Conservation (phyloP, 1,139 yeast species). For the Hansenula lynferdii region DNA sequence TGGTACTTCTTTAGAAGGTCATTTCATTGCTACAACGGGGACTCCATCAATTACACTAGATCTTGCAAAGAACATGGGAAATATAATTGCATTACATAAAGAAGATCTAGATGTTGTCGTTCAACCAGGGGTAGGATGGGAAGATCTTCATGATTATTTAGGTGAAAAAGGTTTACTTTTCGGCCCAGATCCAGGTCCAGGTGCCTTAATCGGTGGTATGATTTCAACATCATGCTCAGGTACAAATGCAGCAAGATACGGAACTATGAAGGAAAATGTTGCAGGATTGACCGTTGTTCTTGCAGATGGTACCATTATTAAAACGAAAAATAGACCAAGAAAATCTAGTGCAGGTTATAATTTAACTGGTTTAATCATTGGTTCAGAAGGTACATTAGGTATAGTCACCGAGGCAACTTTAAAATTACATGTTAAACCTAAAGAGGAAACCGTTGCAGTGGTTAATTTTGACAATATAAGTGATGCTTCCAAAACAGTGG, state of each 20-base stretch:
- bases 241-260: conserved; percentile 40
- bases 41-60: conserved; percentile 47
- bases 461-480: conserved; percentile 51
- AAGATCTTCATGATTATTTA: conserved; percentile 55
- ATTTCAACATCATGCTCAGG: conserved; percentile 41
- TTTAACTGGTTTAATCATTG: conserved; percentile 56
- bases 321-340: conserved; percentile 63
- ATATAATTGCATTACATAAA: conserved; percentile 48
- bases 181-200: conserved; percentile 77
- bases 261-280: conserved; percentile 69
- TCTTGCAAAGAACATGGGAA: conserved; percentile 50
- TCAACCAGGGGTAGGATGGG: conserved; percentile 81
- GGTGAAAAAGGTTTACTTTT: conserved; percentile 46
- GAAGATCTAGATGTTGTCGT: conserved; percentile 67
- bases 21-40: conserved; percentile 74
- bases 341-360: conserved; percentile 74
- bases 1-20: conserved; percentile 87
- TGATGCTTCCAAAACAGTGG: conserved; percentile 61
- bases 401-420: conserved; percentile 66
- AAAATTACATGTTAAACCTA: conserved; percentile 57
- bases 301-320: conserved; percentile 68
- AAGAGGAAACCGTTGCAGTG: conserved; percentile 54
- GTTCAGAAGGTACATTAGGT: conserved; percentile 71
- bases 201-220: conserved; percentile 66
- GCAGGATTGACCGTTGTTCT: conserved; percentile 61